Conservation (phyloP, 768 basidiomycete species). For the Pleurotus tuoliensis region DNA sequence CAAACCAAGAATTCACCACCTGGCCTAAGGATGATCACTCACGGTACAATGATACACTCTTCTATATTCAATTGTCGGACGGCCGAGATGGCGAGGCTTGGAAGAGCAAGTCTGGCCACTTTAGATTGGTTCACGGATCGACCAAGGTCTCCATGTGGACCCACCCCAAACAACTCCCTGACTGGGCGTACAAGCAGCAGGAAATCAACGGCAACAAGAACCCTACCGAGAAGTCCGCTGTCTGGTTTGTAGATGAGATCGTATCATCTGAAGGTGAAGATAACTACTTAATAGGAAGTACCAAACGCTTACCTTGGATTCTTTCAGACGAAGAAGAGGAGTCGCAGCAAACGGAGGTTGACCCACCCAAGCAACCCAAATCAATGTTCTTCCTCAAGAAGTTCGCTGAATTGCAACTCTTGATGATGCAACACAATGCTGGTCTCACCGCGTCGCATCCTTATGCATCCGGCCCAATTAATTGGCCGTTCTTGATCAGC, state of each 20-base stretch:
- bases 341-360: constrained; percentile 45
- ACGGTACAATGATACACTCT: constrained; percentile 86
- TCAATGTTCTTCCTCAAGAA: constrained; percentile 91
- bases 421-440: constrained; percentile 99
- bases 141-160: constrained; percentile 97
- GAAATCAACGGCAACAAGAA: constrained; percentile 99
- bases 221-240: constrained; percentile 70
- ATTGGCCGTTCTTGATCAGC: constrained; percentile 95
- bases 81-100: constrained; percentile 76
- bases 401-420: constrained; percentile 86
- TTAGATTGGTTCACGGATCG: constrained; percentile 83
- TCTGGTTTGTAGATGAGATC: constrained; percentile 89
- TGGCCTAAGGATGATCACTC: constrained; percentile 75
- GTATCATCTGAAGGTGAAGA: constrained; percentile 65
- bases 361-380: constrained; percentile 66
- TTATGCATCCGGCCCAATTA: constrained; percentile 92
- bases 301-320: constrained; percentile 7
- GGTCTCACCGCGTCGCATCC: constrained; percentile 97
- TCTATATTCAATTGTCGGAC: constrained; percentile 70
- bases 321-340: constrained; percentile 50
- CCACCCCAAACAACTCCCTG: constrained; percentile 77
- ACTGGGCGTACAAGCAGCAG: constrained; percentile 97
- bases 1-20: constrained; percentile 98
- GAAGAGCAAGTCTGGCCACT: constrained; percentile 93
- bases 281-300: too few species aligned